Evolutionary conservation across 1,284 basidiomycete species (phyloP), one percentile per base, ranked within the genome.

Genomic region (Fomes fomentarius): DNA sequence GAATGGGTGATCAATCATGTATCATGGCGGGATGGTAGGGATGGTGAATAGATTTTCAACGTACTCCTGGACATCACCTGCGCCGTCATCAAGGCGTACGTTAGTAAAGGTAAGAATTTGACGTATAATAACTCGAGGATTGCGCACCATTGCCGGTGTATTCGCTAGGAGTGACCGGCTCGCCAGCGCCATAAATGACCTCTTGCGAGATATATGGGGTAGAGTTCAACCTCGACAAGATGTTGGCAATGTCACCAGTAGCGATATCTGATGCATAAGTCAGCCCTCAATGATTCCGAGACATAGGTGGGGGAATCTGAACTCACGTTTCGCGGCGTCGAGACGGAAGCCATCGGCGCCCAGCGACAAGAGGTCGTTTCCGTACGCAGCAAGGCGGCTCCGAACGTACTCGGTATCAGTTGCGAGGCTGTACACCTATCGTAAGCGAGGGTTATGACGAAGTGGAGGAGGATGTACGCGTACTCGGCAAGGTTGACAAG

Each of bases 61-160:
- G 52, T 51, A 85, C 84, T 87, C 85, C 71, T 86, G 82, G 0
- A 87, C 85, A 61, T 86, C 83, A 14, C 82, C 81, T 79, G 51
- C n/a, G 38, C n/a, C n/a, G n/a, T n/a, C n/a, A n/a, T n/a, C n/a
- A n/a, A n/a, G n/a, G n/a, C n/a, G n/a, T n/a, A n/a, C n/a, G n/a
- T n/a, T n/a, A n/a, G n/a, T n/a, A n/a, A n/a, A n/a, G n/a, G n/a
- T n/a, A n/a, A n/a, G n/a, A n/a, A n/a, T n/a, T n/a, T n/a, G n/a
- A n/a, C n/a, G n/a, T n/a, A n/a, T n/a, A n/a, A n/a, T n/a, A n/a
- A n/a, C n/a, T n/a, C n/a, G n/a, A 38, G 26, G 1, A 42, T 12
- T 28, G 63, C 71, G 52, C 47, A 76, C 83, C 84, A 50, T 79
- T 85, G 3, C 66, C 67, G 2, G 72, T 72, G 65, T 87, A 87